Evolutionary conservation across 2,329 filamentous ascomycete genomes (phyloP).

Genomic region (Sclerotinia nivalis): DNA sequence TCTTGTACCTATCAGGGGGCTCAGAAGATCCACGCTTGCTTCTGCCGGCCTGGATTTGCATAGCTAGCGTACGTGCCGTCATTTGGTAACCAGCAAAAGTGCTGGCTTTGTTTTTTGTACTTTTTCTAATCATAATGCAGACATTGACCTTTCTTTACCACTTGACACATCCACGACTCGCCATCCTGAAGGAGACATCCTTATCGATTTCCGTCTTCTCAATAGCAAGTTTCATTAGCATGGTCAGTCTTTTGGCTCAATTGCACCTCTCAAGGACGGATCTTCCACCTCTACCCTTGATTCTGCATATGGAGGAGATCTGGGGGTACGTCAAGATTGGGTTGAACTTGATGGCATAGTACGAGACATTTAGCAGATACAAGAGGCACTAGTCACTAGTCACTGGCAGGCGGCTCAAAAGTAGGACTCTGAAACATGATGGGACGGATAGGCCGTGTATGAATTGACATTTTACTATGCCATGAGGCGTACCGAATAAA

Average conservation of each 20-base stretch:
- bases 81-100: neutral
- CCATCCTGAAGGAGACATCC: conserved; percentile 75
- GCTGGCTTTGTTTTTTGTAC: conserved; percentile 10
- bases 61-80: conserved; percentile 61
- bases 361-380: conserved; percentile 19
- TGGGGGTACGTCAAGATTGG: conserved; percentile 35
- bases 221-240: conserved; percentile 73
- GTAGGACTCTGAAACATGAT: neutral
- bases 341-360: conserved; percentile 3
- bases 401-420: conserved; percentile 9
- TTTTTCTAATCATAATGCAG: conserved; percentile 44
- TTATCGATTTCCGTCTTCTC: conserved; percentile 78
- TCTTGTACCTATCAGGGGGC: conserved; percentile 69
- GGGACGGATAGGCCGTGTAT: neutral
- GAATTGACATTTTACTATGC: conserved; percentile 7
- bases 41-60: conserved; percentile 75
- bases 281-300: conserved; percentile 38
- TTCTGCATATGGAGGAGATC: conserved; percentile 31
- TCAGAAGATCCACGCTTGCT: conserved; percentile 69
- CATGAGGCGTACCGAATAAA: neutral
- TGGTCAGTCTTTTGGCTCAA: conserved; percentile 67
- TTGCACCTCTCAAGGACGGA: conserved; percentile 51
- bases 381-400: neutral
- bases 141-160: conserved; percentile 75
- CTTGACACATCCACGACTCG: conserved; percentile 74